Base-by-base conservation (phyloP, 345 rosid species). In the Citrus inodora region DNA sequence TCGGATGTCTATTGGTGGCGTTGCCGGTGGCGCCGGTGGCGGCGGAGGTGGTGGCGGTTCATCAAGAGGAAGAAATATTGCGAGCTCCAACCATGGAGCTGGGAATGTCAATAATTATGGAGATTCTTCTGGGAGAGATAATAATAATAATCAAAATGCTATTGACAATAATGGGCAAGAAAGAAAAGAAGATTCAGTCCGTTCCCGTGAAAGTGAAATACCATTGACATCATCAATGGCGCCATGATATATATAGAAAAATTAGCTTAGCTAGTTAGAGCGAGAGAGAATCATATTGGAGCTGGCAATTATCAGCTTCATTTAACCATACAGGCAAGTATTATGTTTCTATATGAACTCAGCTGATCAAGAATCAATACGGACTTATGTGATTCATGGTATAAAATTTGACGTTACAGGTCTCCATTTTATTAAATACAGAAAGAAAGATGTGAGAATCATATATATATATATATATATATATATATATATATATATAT, bases 171-270 rank as follows among this genome's bases (percentile, higher is more conserved):
- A n/a, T 9, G 38, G 28, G 55, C 1, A 62, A 53, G 38, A 21
- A 74, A 0, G 51, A 37, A 64, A 72, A 42, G 3, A 62, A 7
- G 27, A 32, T 74, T 78, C 83, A 1, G 25, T 79, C 42, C 56
- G 24, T 51, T 87, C 92, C 6, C 79, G 70, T 17, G 88, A 85
- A 53, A 89, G 88, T 71, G 90, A 87, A 74, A 62, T 79, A 53
- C 87, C 89, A 19, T 76, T 89, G 33, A 75, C 88, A 25, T 79
- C 81, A 55, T 69, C 88, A 3, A 78, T 83, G 83, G 81, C 76
- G 13, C 61, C 78, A 58, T 83, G 82, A 84, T 66, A 10, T 7
- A 65, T 46, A 19, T 28, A 5, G 13, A 32, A 6, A 65, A 65
- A 65, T 56, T 56, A 56, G 61, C 61, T 56, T 56, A 19, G 40